Conservation (phyloP, 208 protist genomes). For the Trichomonas vaginalis region DNA sequence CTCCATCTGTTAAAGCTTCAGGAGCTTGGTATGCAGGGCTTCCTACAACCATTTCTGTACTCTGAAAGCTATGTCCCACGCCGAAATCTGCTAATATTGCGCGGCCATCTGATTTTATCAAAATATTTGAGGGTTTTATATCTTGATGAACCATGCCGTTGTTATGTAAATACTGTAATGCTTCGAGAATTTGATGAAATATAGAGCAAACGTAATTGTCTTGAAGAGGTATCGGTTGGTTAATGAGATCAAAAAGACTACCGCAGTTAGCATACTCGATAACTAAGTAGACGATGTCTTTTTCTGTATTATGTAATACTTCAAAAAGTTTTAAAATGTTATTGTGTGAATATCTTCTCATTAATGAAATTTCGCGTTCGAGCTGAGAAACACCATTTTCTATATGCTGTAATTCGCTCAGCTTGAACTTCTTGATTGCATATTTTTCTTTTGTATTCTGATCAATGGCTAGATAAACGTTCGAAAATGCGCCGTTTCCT, state of each 20-base stretch:
- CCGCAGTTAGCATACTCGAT: not conserved
- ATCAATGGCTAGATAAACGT: not conserved
- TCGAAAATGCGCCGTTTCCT: not conserved
- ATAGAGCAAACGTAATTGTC: not conserved
- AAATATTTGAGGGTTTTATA: constrained; percentile 2
- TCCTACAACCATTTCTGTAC: not conserved
- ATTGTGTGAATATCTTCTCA: not conserved
- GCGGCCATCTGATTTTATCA: not conserved
- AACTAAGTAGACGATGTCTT: not conserved
- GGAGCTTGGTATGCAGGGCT: not conserved
- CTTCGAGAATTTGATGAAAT: not conserved
- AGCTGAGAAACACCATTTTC: not conserved
- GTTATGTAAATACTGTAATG: not conserved
- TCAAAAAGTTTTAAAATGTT: not conserved
- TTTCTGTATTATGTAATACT: not conserved
- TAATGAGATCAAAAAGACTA: not conserved
- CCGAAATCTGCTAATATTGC: constrained; percentile 3
- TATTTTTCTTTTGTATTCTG: not conserved
- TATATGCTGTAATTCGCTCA: not conserved
- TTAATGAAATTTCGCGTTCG: not conserved
- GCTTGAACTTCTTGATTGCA: not conserved
- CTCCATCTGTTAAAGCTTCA: not conserved
- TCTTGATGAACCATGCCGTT: not conserved
- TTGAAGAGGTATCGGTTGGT: not conserved
- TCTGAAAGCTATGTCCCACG: not conserved